Evolutionary conservation across 805 yeast genomes (phyloP), one percentile per base, ranked within the genome.

Genomic region (Lipomyces chichibuensis): DNA sequence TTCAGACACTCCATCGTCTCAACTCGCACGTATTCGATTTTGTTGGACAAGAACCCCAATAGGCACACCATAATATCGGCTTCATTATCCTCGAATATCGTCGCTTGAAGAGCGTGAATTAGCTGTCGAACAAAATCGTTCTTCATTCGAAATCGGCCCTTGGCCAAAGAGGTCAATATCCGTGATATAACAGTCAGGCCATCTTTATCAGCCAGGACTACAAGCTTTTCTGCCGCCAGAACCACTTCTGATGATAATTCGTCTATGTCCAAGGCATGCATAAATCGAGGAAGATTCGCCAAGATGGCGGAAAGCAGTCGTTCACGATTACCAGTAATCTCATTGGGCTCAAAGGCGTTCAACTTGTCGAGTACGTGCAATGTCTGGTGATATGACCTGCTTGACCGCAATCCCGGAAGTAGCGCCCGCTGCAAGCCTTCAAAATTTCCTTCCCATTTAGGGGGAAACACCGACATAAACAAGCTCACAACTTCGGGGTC

Each of bases 371-470:
- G 77, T 53, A 94, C 84, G 66, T 84, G 85, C 73, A 92, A 80
- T 0, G 97, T 85, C 13, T 90, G 87, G 9, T 91, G 96, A 80
- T 88, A 90, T 0, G 97, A 85, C 60, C 87, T 85, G 0, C 92
- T 81, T 0, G 98, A 92, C 62, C 97, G 80, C 65, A 96, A 79
- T 0, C 99, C 99, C 57, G 87, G 85, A 84, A 92, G 81, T 0
- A 93, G 86, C 23, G 89, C 83, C 57, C 85, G 88, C 73, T 92
- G 97, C 6, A 95, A 80, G 0, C 98, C 98, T 74, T 89, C 94
- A 77, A 92, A 95, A 65, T 87, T 84, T 0, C 98, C 97, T 75
- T 93, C 97, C 99, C 98, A 95, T 65, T 90, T 89, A 0, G 95
- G 87, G 0, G 99, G 99, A 75, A 93, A 95, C 0, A 95, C 90